Percentiles rank a stretch among this genome's conserved stretches.
These are phyloP conservation scores for Leccinum pseudoinsigne DNA, from an alignment of 1,284 basidiomycete species.

Conservation along the genomic window DNA sequence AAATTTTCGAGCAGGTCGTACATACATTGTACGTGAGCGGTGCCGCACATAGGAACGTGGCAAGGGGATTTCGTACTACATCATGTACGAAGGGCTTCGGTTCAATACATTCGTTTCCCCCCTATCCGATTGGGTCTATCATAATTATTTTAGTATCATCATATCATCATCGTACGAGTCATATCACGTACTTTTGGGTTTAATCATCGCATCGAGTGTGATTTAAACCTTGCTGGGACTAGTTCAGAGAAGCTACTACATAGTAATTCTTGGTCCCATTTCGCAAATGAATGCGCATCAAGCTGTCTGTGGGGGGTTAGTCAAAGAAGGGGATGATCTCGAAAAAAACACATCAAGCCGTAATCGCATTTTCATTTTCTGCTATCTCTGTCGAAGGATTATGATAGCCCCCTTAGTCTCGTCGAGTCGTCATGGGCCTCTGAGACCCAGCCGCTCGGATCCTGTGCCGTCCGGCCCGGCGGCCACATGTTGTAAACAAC, in stretches of 20 bases:
- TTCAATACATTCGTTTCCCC: not conserved
- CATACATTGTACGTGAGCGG: not conserved
- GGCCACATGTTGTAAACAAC: not conserved
- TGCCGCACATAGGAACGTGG: not conserved
- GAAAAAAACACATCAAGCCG: not conserved
- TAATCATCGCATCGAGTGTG: not conserved
- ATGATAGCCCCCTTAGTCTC: no score
- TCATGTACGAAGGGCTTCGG: not conserved
- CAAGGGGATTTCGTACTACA: not conserved
- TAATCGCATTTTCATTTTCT: not conserved
- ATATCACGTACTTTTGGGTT: not conserved
- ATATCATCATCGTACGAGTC: not conserved
- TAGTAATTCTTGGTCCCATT: not conserved
- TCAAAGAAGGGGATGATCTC: not conserved
- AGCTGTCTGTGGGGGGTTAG: not conserved
- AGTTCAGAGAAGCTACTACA: not conserved
- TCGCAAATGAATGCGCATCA: not conserved
- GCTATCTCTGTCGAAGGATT: not conserved
- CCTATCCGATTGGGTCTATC: not conserved
- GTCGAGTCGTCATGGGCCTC: no score
- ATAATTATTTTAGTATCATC: not conserved
- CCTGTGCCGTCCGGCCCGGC: not conserved
- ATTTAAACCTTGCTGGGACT: not conserved
- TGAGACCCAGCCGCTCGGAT: not conserved
- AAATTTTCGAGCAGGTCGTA: not conserved